phyloP scores from a whole-genome alignment of 352 stramenopile species.

The Phytophthora quininea region DNA sequence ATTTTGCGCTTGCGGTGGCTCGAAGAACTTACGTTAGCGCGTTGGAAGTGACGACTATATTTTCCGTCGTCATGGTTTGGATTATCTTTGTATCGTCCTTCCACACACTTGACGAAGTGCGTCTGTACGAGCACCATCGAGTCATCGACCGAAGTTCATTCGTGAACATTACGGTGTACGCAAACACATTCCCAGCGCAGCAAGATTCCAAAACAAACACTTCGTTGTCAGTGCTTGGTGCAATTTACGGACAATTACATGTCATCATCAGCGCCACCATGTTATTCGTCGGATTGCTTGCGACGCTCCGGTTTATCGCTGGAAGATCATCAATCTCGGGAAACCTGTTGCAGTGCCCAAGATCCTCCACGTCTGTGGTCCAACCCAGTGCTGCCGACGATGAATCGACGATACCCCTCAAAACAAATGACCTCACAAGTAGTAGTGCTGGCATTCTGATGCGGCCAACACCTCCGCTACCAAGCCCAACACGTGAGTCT shows the following conservation, averaged over 20 bases:
- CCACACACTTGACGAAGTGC: conserved; percentile 14
- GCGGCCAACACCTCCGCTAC: conserved; percentile 23
- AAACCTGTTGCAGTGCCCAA: conserved; percentile 24
- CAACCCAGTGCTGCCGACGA: conserved; percentile 6
- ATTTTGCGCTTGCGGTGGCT: conserved; percentile 26
- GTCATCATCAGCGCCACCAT: conserved; percentile 19
- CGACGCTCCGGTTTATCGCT: conserved; percentile 23
- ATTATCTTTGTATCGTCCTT: conserved; percentile 5
- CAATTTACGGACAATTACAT: conserved; percentile 32
- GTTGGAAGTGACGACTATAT: conserved; percentile 39
- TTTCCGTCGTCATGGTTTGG: conserved; percentile 4
- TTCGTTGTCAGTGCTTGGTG: conserved; percentile 3
- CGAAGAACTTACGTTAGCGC: conserved; percentile 41
- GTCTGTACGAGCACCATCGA: conserved; percentile 21
- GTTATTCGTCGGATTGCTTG: conserved; percentile 24
- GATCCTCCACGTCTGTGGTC: conserved; percentile 14
- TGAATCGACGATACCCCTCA: neutral
- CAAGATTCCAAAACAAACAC: conserved; percentile 26
- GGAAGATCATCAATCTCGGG: neutral
- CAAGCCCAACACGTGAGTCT: conserved; percentile 22
- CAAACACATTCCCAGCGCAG: conserved; percentile 35
- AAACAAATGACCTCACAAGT: conserved; percentile 23
- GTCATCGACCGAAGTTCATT: conserved; percentile 27
- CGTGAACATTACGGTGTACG: conserved; percentile 19
- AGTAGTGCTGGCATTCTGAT: conserved; percentile 35